Percentiles rank a stretch among this genome's conserved stretches.
These are phyloP conservation scores for Gyrodon lividus DNA, from an alignment of 768 basidiomycete species.

Conservation along the genomic window DNA sequence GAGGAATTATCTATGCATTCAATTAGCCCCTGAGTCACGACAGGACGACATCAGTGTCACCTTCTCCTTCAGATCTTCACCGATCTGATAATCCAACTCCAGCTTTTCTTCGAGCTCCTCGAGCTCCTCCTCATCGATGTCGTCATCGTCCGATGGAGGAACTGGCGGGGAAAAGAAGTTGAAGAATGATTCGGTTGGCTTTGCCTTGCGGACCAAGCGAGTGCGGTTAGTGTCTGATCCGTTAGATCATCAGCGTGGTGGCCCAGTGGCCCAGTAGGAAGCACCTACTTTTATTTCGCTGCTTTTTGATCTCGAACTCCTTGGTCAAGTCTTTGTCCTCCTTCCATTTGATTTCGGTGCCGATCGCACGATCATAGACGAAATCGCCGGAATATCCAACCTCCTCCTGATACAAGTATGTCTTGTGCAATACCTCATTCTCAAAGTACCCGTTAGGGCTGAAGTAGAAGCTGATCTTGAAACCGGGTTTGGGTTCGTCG, in stretches of 20 bases:
- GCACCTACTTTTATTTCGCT: constrained; percentile 91
- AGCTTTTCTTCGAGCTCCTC: constrained; percentile 91
- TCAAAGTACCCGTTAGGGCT: constrained; percentile 83
- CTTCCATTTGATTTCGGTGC: constrained; percentile 94
- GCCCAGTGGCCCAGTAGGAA: neutral
- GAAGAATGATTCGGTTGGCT: constrained; percentile 95
- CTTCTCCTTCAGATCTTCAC: constrained; percentile 97
- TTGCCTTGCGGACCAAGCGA: constrained; percentile 80
- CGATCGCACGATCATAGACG: constrained; percentile 91
- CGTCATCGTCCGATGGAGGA: constrained; percentile 67
- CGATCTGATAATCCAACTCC: constrained; percentile 96
- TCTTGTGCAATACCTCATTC: constrained; percentile 83
- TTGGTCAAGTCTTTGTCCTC: constrained; percentile 97
- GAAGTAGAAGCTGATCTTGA: constrained; percentile 87
- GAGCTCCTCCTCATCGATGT: constrained; percentile 80
- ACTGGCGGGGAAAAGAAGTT: constrained; percentile 91
- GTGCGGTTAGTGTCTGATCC: constrained; percentile 76
- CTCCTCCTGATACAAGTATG: constrained; percentile 89
- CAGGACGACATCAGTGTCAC: constrained; percentile 37
- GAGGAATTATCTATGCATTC: constrained; percentile 75
- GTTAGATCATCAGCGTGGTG: constrained; percentile 1
- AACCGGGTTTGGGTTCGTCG: constrained; percentile 77
- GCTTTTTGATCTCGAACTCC: constrained; percentile 98
- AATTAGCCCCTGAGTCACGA: neutral
- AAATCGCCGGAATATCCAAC: constrained; percentile 97